phyloP scores from a whole-genome alignment of 345 rosid species.

The Lepidium aucheri region DNA sequence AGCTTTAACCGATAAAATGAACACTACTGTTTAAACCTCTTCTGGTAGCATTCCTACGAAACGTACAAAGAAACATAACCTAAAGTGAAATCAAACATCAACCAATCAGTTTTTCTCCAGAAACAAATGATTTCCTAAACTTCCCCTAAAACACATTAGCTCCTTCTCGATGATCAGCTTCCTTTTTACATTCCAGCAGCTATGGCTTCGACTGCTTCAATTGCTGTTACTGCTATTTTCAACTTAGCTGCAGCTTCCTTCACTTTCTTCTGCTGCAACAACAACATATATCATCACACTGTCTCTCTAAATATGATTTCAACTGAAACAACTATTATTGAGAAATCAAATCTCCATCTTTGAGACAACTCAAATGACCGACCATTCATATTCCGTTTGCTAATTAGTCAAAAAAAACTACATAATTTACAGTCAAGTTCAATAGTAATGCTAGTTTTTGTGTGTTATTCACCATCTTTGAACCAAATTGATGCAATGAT shows the following conservation, averaged over 20 bases:
- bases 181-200: slow-evolving; percentile 6
- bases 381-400: background rate
- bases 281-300: background rate
- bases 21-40: slow-evolving; percentile 4
- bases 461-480: background rate
- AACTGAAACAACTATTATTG: background rate
- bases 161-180: background rate
- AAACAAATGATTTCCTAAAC: slow-evolving; percentile 9
- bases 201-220: slow-evolving; percentile 11
- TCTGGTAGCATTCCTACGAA: slow-evolving; percentile 11
- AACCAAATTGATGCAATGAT: slow-evolving; percentile 4
- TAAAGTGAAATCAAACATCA: slow-evolving; percentile 11
- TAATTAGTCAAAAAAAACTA: background rate
- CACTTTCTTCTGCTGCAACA: slow-evolving; percentile 27
- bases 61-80: slow-evolving; percentile 17
- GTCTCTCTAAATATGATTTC: background rate
- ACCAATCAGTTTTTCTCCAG: slow-evolving; percentile 17
- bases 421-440: background rate
- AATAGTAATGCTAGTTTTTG: background rate
- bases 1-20: background rate
- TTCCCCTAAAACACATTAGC: background rate
- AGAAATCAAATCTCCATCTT: background rate
- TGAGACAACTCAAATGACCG: background rate
- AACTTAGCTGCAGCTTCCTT: slow-evolving; percentile 26
- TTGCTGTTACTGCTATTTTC: slow-evolving; percentile 7